phyloP scores from a whole-genome alignment of 2,329 filamentous ascomycete species.

The Penicillium hordei region DNA sequence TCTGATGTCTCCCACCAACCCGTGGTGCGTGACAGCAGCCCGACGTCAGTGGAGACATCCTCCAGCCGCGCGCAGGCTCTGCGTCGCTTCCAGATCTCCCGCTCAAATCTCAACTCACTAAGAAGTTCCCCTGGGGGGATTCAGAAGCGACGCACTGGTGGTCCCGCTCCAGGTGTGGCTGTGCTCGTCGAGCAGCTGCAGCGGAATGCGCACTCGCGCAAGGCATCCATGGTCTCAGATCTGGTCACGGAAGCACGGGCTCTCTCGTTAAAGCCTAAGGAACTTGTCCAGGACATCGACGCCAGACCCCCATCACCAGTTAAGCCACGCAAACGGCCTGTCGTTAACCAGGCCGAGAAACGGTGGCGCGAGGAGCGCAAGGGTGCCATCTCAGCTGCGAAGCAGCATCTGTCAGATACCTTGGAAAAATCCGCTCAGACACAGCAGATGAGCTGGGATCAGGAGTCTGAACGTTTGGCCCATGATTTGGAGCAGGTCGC shows the following conservation, averaged over 20 bases:
- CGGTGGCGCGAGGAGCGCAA: constrained; percentile 40
- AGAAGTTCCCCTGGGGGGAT: constrained; percentile 34
- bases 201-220: constrained; percentile 34
- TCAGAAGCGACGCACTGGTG: constrained; percentile 36
- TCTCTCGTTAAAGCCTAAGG: constrained; percentile 7
- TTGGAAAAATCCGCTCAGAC: constrained; percentile 38
- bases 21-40: not conserved
- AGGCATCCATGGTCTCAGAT: constrained; percentile 36
- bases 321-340: constrained; percentile 39
- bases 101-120: constrained; percentile 29
- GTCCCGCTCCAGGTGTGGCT: constrained; percentile 30
- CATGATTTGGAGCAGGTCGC: constrained; percentile 45
- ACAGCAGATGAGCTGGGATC: constrained; percentile 42
- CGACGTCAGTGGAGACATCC: constrained; percentile 17
- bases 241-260: constrained; percentile 22
- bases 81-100: constrained; percentile 43
- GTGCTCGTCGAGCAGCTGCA: constrained; percentile 44
- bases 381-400: constrained; percentile 36
- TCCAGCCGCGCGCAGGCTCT: constrained; percentile 24
- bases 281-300: constrained; percentile 11
- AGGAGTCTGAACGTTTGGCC: constrained; percentile 45
- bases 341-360: constrained; percentile 43
- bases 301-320: constrained; percentile 3
- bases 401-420: constrained; percentile 34
- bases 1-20: not conserved